These are phyloP conservation scores for Clavaria fumosa DNA, from an alignment of 768 basidiomycete species.

Conservation along the genomic window DNA sequence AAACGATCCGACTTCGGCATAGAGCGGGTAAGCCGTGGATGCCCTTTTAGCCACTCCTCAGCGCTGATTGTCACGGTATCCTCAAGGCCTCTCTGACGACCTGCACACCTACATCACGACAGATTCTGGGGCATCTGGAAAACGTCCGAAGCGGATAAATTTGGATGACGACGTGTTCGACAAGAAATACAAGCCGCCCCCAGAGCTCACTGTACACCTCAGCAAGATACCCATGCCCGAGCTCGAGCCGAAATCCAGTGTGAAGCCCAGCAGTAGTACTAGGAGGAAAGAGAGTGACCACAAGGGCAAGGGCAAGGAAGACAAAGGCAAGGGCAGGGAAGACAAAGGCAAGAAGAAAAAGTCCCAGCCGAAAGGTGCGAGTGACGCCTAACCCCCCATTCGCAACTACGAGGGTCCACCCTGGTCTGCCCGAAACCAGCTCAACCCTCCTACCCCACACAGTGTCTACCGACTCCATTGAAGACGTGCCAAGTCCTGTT, in stretches of 20 bases:
- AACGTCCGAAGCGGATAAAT: slow-evolving; percentile 53
- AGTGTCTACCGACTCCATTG: no score
- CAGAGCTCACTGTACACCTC: slow-evolving; percentile 53
- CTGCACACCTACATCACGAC: slow-evolving; percentile 67
- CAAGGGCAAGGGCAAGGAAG: slow-evolving; percentile 26
- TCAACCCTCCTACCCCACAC: no score
- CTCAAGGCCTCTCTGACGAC: slow-evolving; percentile 32
- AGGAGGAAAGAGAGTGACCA: slow-evolving; percentile 16
- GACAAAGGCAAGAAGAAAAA: slow-evolving; percentile 15
- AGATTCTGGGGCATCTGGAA: slow-evolving; percentile 33
- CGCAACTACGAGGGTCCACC: no score
- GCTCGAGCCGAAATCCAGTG: slow-evolving; percentile 37
- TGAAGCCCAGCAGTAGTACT: slow-evolving; percentile 13
- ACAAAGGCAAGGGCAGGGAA: slow-evolving; percentile 18
- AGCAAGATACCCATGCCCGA: slow-evolving; percentile 86
- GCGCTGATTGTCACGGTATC: slow-evolving; percentile 5
- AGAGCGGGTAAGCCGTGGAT: slow-evolving; percentile 38
- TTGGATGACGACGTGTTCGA: slow-evolving; percentile 42
- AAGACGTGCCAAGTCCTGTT: no score
- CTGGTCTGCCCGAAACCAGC: no score
- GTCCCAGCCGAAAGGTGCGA: slow-evolving; percentile 27
- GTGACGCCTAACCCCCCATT: no score
- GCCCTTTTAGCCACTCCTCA: no score
- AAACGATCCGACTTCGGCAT: slow-evolving; percentile 60
- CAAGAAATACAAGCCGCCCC: slow-evolving; percentile 48